A percentile compares a stretch with the other conserved stretches of the same genome.
phyloP scores from a whole-genome alignment of 768 basidiomycete species.

The Plicaturopsis crispa region DNA sequence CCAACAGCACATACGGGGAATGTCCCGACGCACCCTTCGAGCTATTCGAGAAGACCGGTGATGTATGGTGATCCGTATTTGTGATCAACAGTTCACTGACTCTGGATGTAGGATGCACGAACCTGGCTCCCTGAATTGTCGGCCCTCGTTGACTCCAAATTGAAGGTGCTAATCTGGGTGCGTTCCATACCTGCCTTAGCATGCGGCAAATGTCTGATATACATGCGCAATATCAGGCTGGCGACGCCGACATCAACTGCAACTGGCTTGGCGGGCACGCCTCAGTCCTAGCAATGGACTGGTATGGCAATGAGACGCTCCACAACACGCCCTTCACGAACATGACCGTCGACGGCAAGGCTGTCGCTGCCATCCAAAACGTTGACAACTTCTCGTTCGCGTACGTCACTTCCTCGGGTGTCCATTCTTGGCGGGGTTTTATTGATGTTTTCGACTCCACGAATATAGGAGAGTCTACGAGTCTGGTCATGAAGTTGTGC shows the following conservation, averaged over 20 bases:
- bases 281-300: slow-evolving; percentile 34
- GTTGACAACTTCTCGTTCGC: slow-evolving; percentile 64
- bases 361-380: slow-evolving; percentile 55
- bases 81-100: background rate
- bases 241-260: slow-evolving; percentile 25
- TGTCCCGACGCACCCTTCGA: slow-evolving; percentile 37
- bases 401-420: slow-evolving; percentile 24
- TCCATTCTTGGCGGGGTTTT: background rate
- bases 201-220: slow-evolving; percentile 27
- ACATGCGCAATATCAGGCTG: slow-evolving; percentile 31
- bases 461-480: slow-evolving; percentile 40
- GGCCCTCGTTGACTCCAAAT: slow-evolving; percentile 32
- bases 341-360: slow-evolving; percentile 45
- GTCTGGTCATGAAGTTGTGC: slow-evolving; percentile 58
- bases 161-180: slow-evolving; percentile 31
- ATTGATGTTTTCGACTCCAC: background rate
- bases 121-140: slow-evolving; percentile 43
- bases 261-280: slow-evolving; percentile 33
- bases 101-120: slow-evolving; percentile 37
- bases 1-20: slow-evolving; percentile 37
- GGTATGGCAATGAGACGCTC: slow-evolving; percentile 34
- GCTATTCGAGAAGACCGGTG: slow-evolving; percentile 44
- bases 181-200: slow-evolving; percentile 11
- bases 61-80: slow-evolving; percentile 28
- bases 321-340: slow-evolving; percentile 36